phyloP scores from a whole-genome alignment of 2,329 filamentous ascomycete species.

The Paramyrothecium sp. region DNA sequence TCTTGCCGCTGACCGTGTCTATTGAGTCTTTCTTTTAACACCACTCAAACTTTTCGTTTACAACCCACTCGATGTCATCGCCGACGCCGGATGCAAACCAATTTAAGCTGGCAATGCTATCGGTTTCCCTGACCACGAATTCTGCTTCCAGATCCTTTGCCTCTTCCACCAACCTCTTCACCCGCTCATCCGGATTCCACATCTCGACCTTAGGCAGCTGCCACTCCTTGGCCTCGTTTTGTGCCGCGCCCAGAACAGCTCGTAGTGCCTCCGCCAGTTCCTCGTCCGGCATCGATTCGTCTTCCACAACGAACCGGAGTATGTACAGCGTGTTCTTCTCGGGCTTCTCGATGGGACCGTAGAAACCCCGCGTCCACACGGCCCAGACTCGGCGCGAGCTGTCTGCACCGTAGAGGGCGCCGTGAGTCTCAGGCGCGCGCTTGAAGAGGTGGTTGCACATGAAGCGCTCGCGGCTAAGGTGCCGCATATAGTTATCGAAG shows the following conservation, averaged over 20 bases:
- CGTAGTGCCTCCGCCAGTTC: slow-evolving; percentile 54
- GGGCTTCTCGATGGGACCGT: slow-evolving; percentile 48
- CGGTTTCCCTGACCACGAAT: slow-evolving; percentile 55
- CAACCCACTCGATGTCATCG: slow-evolving; percentile 66
- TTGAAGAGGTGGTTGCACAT: slow-evolving; percentile 64
- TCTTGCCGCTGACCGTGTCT: neutral
- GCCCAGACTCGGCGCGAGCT: slow-evolving; percentile 65
- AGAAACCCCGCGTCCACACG: slow-evolving; percentile 69
- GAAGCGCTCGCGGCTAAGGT: slow-evolving; percentile 74
- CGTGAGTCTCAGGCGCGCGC: slow-evolving; percentile 58
- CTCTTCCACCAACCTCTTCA: slow-evolving; percentile 44
- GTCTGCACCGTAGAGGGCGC: slow-evolving; percentile 59
- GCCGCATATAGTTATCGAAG: slow-evolving; percentile 50
- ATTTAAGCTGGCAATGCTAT: slow-evolving; percentile 69
- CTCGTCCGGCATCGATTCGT: slow-evolving; percentile 34
- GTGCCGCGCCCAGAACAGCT: slow-evolving; percentile 65
- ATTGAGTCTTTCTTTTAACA: slow-evolving; percentile 44
- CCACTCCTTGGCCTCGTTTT: slow-evolving; percentile 70
- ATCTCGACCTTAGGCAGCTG: slow-evolving; percentile 68
- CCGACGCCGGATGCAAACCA: slow-evolving; percentile 62
- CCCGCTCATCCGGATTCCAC: slow-evolving; percentile 73
- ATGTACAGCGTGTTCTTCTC: slow-evolving; percentile 69
- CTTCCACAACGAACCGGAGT: slow-evolving; percentile 66
- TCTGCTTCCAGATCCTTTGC: slow-evolving; percentile 45
- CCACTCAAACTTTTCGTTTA: slow-evolving; percentile 78